Evolutionary conservation across 345 rosid species (phyloP), one percentile per base, ranked within the genome.

Genomic region (Gossypium thurberi): DNA sequence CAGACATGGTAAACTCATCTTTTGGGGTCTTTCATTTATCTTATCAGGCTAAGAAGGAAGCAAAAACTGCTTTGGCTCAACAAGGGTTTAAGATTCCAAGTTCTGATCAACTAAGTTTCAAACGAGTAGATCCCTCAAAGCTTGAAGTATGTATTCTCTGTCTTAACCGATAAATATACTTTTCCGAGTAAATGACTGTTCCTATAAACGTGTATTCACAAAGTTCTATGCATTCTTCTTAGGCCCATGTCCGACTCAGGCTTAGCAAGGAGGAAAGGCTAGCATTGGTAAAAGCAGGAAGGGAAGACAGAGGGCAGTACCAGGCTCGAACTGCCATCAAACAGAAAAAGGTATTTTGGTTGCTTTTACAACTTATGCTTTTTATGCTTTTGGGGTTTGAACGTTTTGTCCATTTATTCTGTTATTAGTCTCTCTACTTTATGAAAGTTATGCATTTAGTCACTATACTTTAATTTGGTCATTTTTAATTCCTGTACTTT

Each of bases 181-280:
- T 71, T 25, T 58, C 37, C 61, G 11, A 20, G 8, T 18, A 18
- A 40, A 1, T 40, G n/a, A 28, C 55, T 65, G 43, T 46, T 40
- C 33, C 33, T 51, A 26, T n/a, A 15, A 44, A 53, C 21, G 13
- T 42, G 12, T 56, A 50, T 50, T 72, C 58, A 46, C 60, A 10
- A 26, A 48, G 25, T 74, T 47, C 53, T 21, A 42, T 66, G 55
- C 13, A 18, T n/a, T 65, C 57, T 52, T 4, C 13, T 7, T 73
- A 95, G 99, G 98, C 90, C 81, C 99, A 92, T 79, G 84, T 95
- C 74, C 82, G 82, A 82, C 87, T 81, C 65, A 92, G 82, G 80
- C 78, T 91, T 55, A 95, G 78, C 80, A 95, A 92, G 84, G 91
- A 89, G 75, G 91, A 95, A 81, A 82, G 91, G 70, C 82, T 95